Evolutionary conservation across 2,329 filamentous ascomycete genomes (phyloP).

Genomic region (Colletotrichum karsti): DNA sequence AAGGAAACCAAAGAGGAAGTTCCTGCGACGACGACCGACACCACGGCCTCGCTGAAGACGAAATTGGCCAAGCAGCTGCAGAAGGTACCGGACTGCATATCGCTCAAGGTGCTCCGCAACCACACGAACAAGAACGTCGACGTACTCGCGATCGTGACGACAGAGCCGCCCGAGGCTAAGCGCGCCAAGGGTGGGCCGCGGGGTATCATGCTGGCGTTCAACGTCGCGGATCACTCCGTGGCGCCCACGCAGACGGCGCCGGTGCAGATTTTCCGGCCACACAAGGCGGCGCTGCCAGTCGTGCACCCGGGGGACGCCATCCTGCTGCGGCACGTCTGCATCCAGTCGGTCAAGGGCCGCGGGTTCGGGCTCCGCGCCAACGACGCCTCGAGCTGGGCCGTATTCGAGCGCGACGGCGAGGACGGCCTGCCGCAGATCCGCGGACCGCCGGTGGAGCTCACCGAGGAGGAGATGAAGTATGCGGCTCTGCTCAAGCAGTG

Average conservation of each 20-base stretch:
- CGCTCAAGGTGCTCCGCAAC: conserved; percentile 60
- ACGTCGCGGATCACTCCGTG: conserved; percentile 63
- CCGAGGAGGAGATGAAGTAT: conserved; percentile 57
- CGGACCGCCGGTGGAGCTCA: conserved; percentile 67
- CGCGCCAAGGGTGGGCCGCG: conserved; percentile 66
- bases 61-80: conserved; percentile 56
- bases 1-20: neutral
- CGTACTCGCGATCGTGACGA: conserved; percentile 63
- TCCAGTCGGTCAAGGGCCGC: conserved; percentile 60
- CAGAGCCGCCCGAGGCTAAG: conserved; percentile 56
- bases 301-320: conserved; percentile 66
- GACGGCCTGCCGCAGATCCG: conserved; percentile 60
- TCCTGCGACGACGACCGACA: neutral
- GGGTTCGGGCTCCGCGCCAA: conserved; percentile 64
- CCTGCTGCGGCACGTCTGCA: conserved; percentile 64
- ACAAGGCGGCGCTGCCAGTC: conserved; percentile 63
- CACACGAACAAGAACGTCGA: conserved; percentile 59
- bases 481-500: conserved; percentile 57
- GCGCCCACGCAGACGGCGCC: conserved; percentile 59
- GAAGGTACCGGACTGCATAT: conserved; percentile 60
- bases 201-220: conserved; percentile 68
- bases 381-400: conserved; percentile 68
- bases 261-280: conserved; percentile 66
- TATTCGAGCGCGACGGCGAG: conserved; percentile 58
- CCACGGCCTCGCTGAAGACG: conserved; percentile 45